phyloP scores from a whole-genome alignment of 73 alveolate genomes.

The Paramecium primaurelia region DNA sequence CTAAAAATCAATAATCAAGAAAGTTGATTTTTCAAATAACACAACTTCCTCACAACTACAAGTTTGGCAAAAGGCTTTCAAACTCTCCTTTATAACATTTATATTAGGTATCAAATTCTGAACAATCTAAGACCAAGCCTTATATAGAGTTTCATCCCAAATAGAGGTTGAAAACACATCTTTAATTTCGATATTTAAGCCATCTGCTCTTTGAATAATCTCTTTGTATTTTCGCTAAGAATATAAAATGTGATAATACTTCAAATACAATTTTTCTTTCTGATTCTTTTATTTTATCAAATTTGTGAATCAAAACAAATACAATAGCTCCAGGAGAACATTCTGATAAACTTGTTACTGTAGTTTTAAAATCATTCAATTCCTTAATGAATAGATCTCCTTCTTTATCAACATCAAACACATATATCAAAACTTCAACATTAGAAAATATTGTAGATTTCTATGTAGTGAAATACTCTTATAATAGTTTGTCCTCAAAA shows the following conservation, averaged over 20 bases:
- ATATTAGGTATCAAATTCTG: conserved; percentile 86
- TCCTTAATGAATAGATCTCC: conserved; percentile 58
- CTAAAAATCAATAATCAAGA: conserved; percentile 81
- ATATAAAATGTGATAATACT: background rate
- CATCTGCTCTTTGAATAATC: conserved; percentile 72
- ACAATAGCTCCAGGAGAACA: conserved; percentile 85
- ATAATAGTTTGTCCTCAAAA: conserved; percentile 77
- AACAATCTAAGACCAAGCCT: conserved; percentile 97
- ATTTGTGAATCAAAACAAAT: conserved; percentile 89
- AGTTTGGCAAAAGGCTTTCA: conserved; percentile 76
- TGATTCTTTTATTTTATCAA: conserved; percentile 66
- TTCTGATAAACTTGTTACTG: conserved; percentile 83
- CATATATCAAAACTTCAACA: conserved; percentile 93
- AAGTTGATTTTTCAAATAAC: conserved; percentile 94
- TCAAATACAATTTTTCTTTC: conserved; percentile 73
- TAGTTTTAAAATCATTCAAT: conserved; percentile 70
- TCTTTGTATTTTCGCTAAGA: conserved; percentile 72
- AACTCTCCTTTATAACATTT: conserved; percentile 69
- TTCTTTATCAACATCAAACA: conserved; percentile 85
- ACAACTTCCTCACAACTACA: conserved; percentile 95
- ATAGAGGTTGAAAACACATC: conserved; percentile 87
- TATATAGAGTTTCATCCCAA: conserved; percentile 97
- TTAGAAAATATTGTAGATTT: conserved; percentile 88
- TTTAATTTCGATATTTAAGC: conserved; percentile 76
- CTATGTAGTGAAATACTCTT: conserved; percentile 87